Evolutionary conservation across 2,329 filamentous ascomycete species (phyloP), one percentile per base, ranked within the genome.

Genomic region (Diaporthe caulivora): DNA sequence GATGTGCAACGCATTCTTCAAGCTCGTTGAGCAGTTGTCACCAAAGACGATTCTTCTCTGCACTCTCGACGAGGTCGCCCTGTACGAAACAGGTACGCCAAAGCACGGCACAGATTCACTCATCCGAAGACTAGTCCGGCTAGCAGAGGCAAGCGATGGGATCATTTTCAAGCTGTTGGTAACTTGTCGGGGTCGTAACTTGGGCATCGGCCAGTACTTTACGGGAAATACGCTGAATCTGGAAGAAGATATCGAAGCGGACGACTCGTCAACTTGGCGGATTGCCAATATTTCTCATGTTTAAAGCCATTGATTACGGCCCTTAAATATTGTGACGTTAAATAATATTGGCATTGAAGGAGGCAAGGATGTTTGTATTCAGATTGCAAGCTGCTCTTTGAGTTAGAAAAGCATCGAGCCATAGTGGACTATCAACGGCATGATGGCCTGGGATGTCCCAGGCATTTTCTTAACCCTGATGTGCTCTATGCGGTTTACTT

Each of bases 11-110:
- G 2, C 42, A 11, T 71, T 71, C 4, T 37, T 17, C 29, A 31
- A 62, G 44, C 69, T 71, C 26, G 34, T 53, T 37, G 53, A 53
- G 42, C 69, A 71, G 55, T 29, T 71, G 15, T 42, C 69, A 17
- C 5, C 55, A 17, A 37, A 42, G 13, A 62, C 42, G 6, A 24
- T 71, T 42, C 44, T 71, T 17, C 29, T 62, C 24, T 71, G 69
- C 31, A 64, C 64, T 17, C 29, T 62, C 3, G 69, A 71, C 47
- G 69, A 71, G 57, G 42, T 53, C 26, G 21, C 21, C 2, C 40
- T 64, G 44, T 71, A 71, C 54, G 69, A 64, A n/a, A 49, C 42
- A 24, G 10, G 29, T 34, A 5, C n/a, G 18, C 21, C 3, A 2
- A 64, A 49, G 1, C 26, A n/a, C 5, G 6, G 15, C 5, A n/a